A percentile compares a stretch with the other conserved stretches of the same genome.
These are phyloP conservation scores for Pezicula carpinea DNA, from an alignment of 2,329 filamentous ascomycete species.

Conservation along the genomic window DNA sequence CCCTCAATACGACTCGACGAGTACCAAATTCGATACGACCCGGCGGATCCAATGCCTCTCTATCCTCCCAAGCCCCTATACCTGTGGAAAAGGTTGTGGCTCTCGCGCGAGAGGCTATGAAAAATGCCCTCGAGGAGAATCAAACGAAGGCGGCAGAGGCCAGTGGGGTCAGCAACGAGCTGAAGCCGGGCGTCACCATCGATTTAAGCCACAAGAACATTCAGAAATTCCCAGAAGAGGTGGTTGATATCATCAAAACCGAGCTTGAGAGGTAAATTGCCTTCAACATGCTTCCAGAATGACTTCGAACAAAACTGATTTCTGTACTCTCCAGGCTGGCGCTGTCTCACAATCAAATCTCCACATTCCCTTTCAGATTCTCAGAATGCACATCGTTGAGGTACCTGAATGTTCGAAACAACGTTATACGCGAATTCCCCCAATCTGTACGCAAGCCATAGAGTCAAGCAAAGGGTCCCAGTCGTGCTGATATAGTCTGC, in stretches of 20 bases:
- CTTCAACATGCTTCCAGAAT: constrained; percentile 7
- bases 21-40: constrained; percentile 45
- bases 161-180: constrained; percentile 52
- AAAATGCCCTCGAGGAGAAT: constrained; percentile 61
- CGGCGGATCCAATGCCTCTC: constrained; percentile 35
- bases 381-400: constrained; percentile 72
- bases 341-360: constrained; percentile 73
- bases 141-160: constrained; percentile 57
- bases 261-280: constrained; percentile 28
- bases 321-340: constrained; percentile 53
- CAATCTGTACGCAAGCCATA: constrained; percentile 46
- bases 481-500: constrained; percentile 10
- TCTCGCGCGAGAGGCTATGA: constrained; percentile 63
- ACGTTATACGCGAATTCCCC: constrained; percentile 64
- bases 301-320: constrained; percentile 17
- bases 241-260: constrained; percentile 32
- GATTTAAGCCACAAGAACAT: constrained; percentile 75
- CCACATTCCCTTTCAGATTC: constrained; percentile 65
- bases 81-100: constrained; percentile 60
- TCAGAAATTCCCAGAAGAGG: constrained; percentile 36
- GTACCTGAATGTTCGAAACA: constrained; percentile 77
- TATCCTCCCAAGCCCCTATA: constrained; percentile 48
- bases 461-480: background rate
- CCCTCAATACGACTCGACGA: constrained; percentile 27
- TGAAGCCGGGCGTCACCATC: constrained; percentile 67